Conservation (phyloP, 129 eudicot genomes). For the Gnaphalium uliginosum region DNA sequence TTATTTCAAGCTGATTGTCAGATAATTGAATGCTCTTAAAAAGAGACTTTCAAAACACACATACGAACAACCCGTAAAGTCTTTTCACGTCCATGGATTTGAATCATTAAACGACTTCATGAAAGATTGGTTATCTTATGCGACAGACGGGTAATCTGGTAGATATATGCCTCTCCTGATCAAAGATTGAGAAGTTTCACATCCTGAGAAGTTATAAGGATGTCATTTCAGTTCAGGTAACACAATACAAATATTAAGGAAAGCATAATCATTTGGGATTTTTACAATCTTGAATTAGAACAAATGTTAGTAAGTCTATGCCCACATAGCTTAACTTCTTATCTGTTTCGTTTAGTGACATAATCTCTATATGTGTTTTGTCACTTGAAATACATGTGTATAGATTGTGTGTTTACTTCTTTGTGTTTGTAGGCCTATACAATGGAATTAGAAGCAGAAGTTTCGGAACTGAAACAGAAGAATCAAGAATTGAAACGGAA, state of each 20-base stretch:
- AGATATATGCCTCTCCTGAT: constrained; percentile 35
- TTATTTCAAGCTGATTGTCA: not conserved
- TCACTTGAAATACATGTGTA: constrained; percentile 10
- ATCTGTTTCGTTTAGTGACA: not conserved
- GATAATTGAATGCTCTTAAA: not conserved
- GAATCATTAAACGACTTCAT: constrained; percentile 29
- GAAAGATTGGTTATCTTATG: constrained; percentile 37
- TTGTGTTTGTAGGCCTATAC: constrained; percentile 75
- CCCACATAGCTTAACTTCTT: not conserved
- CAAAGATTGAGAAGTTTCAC: constrained; percentile 33
- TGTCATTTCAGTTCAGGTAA: constrained; percentile 28
- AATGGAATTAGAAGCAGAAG: constrained; percentile 90
- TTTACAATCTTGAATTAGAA: constrained; percentile 17
- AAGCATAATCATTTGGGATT: constrained; percentile 8
- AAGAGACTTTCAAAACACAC: not conserved
- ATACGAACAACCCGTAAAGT: not conserved
- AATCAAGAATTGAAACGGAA: constrained; percentile 60
- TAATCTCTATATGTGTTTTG: constrained; percentile 6
- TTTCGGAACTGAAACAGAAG: constrained; percentile 82
- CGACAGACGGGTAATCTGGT: constrained; percentile 40
- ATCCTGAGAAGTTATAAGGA: constrained; percentile 35
- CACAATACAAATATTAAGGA: constrained; percentile 11
- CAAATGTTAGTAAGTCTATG: not conserved
- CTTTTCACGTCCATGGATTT: constrained; percentile 17
- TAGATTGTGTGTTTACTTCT: not conserved